Base-by-base conservation (phyloP, 1,139 yeast species). In the Suhomyces wounanorum region DNA sequence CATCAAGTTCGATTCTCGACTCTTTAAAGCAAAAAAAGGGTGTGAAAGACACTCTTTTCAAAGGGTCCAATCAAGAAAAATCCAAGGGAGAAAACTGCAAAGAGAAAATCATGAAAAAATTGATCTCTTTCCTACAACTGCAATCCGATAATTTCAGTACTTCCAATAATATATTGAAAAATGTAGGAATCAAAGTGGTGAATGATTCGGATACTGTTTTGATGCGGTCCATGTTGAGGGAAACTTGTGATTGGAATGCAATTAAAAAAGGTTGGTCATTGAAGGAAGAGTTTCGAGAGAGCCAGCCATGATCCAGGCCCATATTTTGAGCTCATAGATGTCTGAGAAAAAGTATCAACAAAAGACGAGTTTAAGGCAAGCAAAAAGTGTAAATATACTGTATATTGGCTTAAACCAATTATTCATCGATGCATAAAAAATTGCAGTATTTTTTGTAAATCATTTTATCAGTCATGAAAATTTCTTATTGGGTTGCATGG, bases 171-270 rank as follows among this genome's bases (percentile, higher is more conserved):
- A 81, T 92, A 8, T 69, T 90, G 35, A 66, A 67, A n/a, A 67
- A 73, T 45, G 66, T 85, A 45, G 70, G 78, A 4, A 64, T 85
- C 33, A 64, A 70, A 45, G 66, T 85, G 23, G 69, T 68, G 6
- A 77, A 81, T 41, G 82, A 79, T 23, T 77, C 78, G 49, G 88
- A 87, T 41, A 81, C 89, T 44, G 75, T 87, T 1, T 71, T 81
- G 52, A 75, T 89, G 18, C 71, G 96, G 45, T 84, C 89, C 1
- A 78, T 91, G 79, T 65, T 92, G 48, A 78, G 82, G 51, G 81
- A 83, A 48, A 80, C 89, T 16, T 89, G 96, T 5, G 68, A 63
- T 0, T 92, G 96, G 94, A 82, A 85, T 55, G 66, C 72, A 9
- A 62, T 54, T 1, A 66, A 66, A 40, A 79, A 80, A 48, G 85